Base-by-base conservation (phyloP, 2,329 filamentous ascomycete species). In the Fusarium sterilihyphosum region DNA sequence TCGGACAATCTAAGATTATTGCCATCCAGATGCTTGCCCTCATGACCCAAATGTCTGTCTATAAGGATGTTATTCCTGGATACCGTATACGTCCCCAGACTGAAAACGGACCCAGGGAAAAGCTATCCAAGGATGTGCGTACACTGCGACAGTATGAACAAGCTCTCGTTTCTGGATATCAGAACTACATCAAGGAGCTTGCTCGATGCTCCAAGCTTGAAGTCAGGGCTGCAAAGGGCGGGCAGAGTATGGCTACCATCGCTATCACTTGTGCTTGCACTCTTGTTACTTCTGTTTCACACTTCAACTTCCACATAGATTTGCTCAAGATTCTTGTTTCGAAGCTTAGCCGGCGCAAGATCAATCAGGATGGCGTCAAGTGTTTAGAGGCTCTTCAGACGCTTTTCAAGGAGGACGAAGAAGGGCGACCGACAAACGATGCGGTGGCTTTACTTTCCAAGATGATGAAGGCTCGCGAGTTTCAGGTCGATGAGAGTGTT, bases 301-400 rank as follows among this genome's bases (percentile, higher is more conserved):
- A 99, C 85, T 99, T 99, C 90, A 99, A 99, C 86, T 98, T 97
- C 83, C 92, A 96, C 46, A 89, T 88, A 56, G 96, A 99, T 61
- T 86, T 99, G 61, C 85, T 99, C 70, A 94, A 94, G 82, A 96
- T 98, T 66, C 81, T 99, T 20, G 92, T 98, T 29, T 91, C 91
- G 76, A 96, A 96, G 81, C 87, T 99, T 41, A 95, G 94, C 78
- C 89, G 88, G 65, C 90, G 91, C 76, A 89, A 88, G 61, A 84
- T 94, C 3, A 94, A 97, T 79, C 88, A 87, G 6, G 92, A 97
- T 71, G 96, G 94, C 74, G 82, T 89, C 72, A 95, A 94, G 81
- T 97, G 94, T 77, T 88, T 92, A 17, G 88, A 93, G 71, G 92
- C 95, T 0, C 82, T 99, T 46, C 93, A 97, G 83, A 92, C 90